Base-by-base conservation (phyloP, 345 rosid genomes). In the Reutealis trisperma region DNA sequence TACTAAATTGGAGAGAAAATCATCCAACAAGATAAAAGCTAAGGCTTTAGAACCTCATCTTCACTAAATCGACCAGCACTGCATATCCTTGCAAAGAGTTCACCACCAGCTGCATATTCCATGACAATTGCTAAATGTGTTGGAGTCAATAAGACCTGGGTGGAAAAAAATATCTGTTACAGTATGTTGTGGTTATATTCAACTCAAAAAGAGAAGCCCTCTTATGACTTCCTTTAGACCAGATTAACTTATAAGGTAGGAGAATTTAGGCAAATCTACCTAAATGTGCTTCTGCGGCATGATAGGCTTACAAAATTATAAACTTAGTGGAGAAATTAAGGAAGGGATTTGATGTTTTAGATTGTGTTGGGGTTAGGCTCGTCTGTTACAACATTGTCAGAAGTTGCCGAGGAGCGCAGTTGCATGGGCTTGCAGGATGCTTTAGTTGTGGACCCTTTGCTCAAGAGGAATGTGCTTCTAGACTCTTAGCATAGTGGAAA, bases 51-150 rank as follows among this genome's bases (percentile, higher is more conserved):
- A 49, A 90, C 98, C 96, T 92, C 97, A 69, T 93, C 98, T 85
- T 93, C 98, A 41, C 98, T 93, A 81, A 93, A 93, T 41, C 98
- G 90, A 82, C 97, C 95, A 4, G 94, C 95, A 37, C 88, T 87
- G 76, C 94, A 93, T 69, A 93, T 92, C 78, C 90, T 79, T 21
- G 84, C 93, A 47, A 93, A 93, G 30, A 93, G 95, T 80, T 93
- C 98, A 25, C 98, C 98, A 30, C 98, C 98, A 63, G 97, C 90
- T 16, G 98, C 97, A 74, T 93, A 90, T 81, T 93, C 98, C 98
- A 92, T 90, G 75, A 85, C 92, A 70, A 93, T 93, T 44, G 94
- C 90, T 32, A 93, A 80, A 78, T 93, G 94, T 6, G 95, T 85
- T 55, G 97, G 97, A 71, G 98, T 90, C 85, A 93, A 79, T 66